Conservation (phyloP, 805 yeast genomes). For the baker's yeast (Saccharomyces cerevisiae) region DNA sequence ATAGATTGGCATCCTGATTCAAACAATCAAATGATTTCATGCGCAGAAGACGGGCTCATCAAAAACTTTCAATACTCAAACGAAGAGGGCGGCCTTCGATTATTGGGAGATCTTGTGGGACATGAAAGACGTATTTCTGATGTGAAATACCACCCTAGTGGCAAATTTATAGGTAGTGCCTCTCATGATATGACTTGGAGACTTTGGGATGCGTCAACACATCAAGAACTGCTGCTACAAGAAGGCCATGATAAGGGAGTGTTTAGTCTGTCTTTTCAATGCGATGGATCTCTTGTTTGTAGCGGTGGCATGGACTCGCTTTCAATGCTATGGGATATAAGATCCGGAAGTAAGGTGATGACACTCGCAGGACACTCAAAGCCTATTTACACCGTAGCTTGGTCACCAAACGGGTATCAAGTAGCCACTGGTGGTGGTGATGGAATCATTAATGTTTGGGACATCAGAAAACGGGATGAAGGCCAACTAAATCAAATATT, state of each 20-base stretch:
- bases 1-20: slow-evolving; percentile 51
- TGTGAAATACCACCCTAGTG: slow-evolving; percentile 58
- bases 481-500: slow-evolving; percentile 41
- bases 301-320: slow-evolving; percentile 74
- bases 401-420: slow-evolving; percentile 69
- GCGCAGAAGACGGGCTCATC: slow-evolving; percentile 41
- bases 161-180: slow-evolving; percentile 51
- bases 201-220: slow-evolving; percentile 62
- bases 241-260: slow-evolving; percentile 83
- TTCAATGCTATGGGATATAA: slow-evolving; percentile 74
- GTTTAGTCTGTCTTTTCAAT: slow-evolving; percentile 52
- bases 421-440: slow-evolving; percentile 83
- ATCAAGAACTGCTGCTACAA: slow-evolving; percentile 51
- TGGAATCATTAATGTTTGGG: slow-evolving; percentile 78
- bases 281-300: slow-evolving; percentile 68
- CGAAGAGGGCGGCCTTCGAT: slow-evolving; percentile 10
- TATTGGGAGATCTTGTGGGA: slow-evolving; percentile 29
- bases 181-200: slow-evolving; percentile 86
- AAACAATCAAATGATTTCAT: slow-evolving; percentile 29
- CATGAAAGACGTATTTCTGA: slow-evolving; percentile 53
- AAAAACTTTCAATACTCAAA: slow-evolving; percentile 28
- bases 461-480: slow-evolving; percentile 42
- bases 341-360: slow-evolving; percentile 62
- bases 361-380: slow-evolving; percentile 59
- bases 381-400: slow-evolving; percentile 62